phyloP scores from a whole-genome alignment of 2,329 filamentous ascomycete genomes.

The Aplosporella prunicola region DNA sequence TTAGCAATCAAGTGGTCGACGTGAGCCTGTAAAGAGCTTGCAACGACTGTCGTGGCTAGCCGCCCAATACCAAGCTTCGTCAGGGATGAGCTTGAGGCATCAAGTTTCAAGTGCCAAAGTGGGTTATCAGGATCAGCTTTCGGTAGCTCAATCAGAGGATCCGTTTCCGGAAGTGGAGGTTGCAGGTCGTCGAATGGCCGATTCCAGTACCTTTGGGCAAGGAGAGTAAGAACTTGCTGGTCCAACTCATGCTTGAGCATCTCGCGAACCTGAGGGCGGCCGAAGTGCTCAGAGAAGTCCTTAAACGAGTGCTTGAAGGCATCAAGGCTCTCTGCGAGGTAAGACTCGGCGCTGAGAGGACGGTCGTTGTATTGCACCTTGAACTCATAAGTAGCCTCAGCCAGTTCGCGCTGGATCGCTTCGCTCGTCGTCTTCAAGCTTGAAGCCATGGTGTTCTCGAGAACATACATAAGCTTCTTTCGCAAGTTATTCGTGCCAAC shows the following conservation, averaged over 20 bases:
- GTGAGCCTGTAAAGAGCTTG: conserved; percentile 74
- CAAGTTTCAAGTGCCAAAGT: conserved; percentile 90
- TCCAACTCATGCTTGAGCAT: conserved; percentile 88
- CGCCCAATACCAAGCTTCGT: conserved; percentile 92
- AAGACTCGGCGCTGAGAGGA: conserved; percentile 88
- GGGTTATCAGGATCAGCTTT: conserved; percentile 76
- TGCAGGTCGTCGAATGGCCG: conserved; percentile 81
- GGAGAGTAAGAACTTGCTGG: conserved; percentile 84
- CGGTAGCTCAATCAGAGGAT: conserved; percentile 67
- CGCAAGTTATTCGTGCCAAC: conserved; percentile 80
- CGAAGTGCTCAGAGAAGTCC: conserved; percentile 81
- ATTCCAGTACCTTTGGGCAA: conserved; percentile 96
- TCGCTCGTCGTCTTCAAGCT: conserved; percentile 84
- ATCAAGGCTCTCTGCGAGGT: conserved; percentile 89
- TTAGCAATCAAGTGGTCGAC: conserved; percentile 68
- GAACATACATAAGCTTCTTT: conserved; percentile 92
- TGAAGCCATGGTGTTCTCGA: conserved; percentile 94
- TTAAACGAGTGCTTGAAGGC: conserved; percentile 98
- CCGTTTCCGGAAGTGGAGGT: conserved; percentile 54
- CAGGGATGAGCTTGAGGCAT: conserved; percentile 79
- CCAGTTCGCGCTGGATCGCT: conserved; percentile 86
- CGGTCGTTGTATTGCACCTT: conserved; percentile 99
- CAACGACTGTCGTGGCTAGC: conserved; percentile 83
- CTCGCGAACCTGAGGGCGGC: conserved; percentile 77
- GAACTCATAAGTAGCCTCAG: conserved; percentile 96